These are phyloP conservation scores for Pythium monospermum DNA, from an alignment of 352 stramenopile species.

Conservation along the genomic window DNA sequence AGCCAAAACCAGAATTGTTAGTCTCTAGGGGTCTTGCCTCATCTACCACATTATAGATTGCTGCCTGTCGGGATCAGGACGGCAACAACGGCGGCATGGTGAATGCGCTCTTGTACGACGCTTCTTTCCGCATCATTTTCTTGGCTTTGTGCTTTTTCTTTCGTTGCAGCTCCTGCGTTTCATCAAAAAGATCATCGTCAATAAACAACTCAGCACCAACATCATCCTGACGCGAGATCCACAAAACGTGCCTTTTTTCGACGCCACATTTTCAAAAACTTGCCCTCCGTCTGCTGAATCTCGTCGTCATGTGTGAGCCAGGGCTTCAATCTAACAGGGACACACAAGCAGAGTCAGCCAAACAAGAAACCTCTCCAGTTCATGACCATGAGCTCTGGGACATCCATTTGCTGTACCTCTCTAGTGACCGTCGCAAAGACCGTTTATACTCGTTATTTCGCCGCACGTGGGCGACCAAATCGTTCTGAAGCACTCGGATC, in stretches of 20 bases:
- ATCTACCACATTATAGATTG: no score
- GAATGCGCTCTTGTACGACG: slow-evolving; percentile 24
- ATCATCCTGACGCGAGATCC: background rate
- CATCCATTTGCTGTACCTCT: slow-evolving; percentile 27
- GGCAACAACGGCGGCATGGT: slow-evolving; percentile 3
- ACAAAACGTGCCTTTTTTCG: slow-evolving; percentile 52
- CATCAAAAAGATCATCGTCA: background rate
- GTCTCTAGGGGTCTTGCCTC: background rate
- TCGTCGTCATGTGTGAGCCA: slow-evolving; percentile 51
- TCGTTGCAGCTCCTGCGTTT: slow-evolving; percentile 49
- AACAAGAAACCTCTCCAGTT: background rate
- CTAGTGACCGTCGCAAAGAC: slow-evolving; percentile 43
- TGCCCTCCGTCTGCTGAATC: slow-evolving; percentile 40
- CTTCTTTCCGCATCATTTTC: slow-evolving; percentile 62
- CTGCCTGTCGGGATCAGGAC: background rate
- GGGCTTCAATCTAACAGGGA: slow-evolving; percentile 62
- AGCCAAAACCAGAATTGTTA: background rate
- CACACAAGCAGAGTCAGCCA: no score
- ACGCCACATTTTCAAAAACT: slow-evolving; percentile 59
- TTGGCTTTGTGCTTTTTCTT: slow-evolving; percentile 75
- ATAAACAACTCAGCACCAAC: background rate
- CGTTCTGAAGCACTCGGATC: slow-evolving; percentile 45
- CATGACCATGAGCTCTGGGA: background rate
- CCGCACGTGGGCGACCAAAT: slow-evolving; percentile 34
- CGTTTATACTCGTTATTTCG: slow-evolving; percentile 61